A percentile compares a stretch with the other conserved stretches of the same genome.
Conservation (phyloP, 352 stramenopile genomes). For the Phytophthora multivora region DNA sequence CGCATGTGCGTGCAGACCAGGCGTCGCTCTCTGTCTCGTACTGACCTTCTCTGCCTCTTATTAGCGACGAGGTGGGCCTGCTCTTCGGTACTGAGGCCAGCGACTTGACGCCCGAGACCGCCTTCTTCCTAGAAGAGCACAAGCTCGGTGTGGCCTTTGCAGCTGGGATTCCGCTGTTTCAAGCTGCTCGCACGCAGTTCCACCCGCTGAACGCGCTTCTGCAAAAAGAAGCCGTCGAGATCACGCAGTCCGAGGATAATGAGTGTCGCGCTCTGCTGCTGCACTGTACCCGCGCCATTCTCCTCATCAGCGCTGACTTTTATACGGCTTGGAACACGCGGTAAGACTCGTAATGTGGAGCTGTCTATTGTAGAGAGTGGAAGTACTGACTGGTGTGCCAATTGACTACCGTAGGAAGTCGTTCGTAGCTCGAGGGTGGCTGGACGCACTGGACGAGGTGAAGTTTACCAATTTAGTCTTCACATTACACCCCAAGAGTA, state of each 20-base stretch:
- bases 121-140: slow-evolving; percentile 76
- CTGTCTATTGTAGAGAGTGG: background rate
- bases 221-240: slow-evolving; percentile 9
- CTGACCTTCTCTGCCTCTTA: background rate
- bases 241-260: slow-evolving; percentile 5
- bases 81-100: slow-evolving; percentile 57
- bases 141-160: slow-evolving; percentile 79
- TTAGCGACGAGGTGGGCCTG: slow-evolving; percentile 79
- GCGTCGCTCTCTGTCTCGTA: background rate
- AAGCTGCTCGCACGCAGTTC: slow-evolving; percentile 58
- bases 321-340: slow-evolving; percentile 87
- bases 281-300: slow-evolving; percentile 59
- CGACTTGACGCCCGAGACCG: slow-evolving; percentile 51
- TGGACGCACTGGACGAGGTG: slow-evolving; percentile 52
- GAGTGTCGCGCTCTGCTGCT: slow-evolving; percentile 38
- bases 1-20: slow-evolving; percentile 50
- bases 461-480: slow-evolving; percentile 78
- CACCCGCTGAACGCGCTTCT: slow-evolving; percentile 46
- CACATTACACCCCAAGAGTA: slow-evolving; percentile 82
- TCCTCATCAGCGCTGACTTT: slow-evolving; percentile 83
- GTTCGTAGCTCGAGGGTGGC: slow-evolving; percentile 47
- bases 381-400: slow-evolving; percentile 1
- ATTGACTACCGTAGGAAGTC: slow-evolving; percentile 46
- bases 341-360: slow-evolving; percentile 29
- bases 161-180: slow-evolving; percentile 56